phyloP scores from a whole-genome alignment of 164 flowering plant genomes.

The Sextonia rubra region DNA sequence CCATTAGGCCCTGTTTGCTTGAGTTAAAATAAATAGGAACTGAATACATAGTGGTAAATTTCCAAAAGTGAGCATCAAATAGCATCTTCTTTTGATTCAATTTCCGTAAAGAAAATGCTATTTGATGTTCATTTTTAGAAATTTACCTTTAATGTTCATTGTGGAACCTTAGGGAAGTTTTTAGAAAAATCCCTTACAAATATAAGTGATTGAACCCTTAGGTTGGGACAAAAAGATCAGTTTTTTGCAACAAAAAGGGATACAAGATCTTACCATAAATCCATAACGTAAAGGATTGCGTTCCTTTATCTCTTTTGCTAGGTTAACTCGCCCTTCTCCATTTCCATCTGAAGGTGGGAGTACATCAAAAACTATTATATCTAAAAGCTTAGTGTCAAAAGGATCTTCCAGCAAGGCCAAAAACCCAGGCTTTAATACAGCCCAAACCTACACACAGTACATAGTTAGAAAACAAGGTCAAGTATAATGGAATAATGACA shows the following conservation, averaged over 20 bases:
- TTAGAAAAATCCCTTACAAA: no score
- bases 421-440: slow-evolving; percentile 96
- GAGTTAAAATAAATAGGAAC: no score
- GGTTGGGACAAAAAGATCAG: not conserved
- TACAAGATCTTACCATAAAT: slow-evolving; percentile 51
- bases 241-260: not conserved
- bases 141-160: no score
- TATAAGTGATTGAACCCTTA: not conserved
- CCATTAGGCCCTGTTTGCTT: no score
- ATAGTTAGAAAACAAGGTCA: not conserved
- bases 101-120: no score
- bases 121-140: no score
- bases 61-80: no score
- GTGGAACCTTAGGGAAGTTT: no score
- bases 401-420: slow-evolving; percentile 87
- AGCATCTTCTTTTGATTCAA: no score
- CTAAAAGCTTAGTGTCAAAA: slow-evolving; percentile 73
- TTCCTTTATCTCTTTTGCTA: slow-evolving; percentile 84
- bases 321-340: slow-evolving; percentile 73
- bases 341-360: slow-evolving; percentile 86
- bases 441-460: slow-evolving; percentile 79
- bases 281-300: slow-evolving; percentile 89
- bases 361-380: slow-evolving; percentile 91
- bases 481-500: not conserved
- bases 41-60: no score